These are phyloP conservation scores for Fraxinus albicans DNA, from an alignment of 305 asterid genomes.

Conservation along the genomic window DNA sequence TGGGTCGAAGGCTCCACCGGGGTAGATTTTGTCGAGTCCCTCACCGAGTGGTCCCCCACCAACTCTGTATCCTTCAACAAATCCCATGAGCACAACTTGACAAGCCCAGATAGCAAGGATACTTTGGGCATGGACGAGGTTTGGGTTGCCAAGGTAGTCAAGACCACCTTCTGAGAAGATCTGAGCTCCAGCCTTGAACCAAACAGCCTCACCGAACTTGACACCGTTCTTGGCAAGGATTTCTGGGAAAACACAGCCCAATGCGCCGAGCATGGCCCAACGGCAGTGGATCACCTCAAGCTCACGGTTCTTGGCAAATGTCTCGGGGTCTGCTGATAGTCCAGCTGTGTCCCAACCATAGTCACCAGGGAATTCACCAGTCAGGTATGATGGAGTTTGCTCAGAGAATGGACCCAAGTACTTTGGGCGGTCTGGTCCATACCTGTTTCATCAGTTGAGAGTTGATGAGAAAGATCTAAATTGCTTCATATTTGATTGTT, in stretches of 20 bases:
- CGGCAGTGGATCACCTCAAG: slow-evolving; percentile 61
- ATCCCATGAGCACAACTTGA: slow-evolving; percentile 84
- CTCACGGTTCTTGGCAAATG: slow-evolving; percentile 85
- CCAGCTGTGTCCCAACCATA: slow-evolving; percentile 99
- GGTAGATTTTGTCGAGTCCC: slow-evolving; percentile 86
- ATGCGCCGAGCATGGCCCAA: slow-evolving; percentile 61
- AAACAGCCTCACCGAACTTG: slow-evolving; percentile 46
- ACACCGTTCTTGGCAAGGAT: slow-evolving; percentile 45
- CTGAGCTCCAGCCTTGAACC: slow-evolving; percentile 69
- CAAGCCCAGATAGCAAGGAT: slow-evolving; percentile 82
- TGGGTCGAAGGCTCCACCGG: slow-evolving; percentile 91
- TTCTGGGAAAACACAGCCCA: slow-evolving; percentile 53
- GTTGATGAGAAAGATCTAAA: neutral
- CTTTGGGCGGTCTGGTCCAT: slow-evolving; percentile 86
- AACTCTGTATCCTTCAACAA: slow-evolving; percentile 78
- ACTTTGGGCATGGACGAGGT: slow-evolving; percentile 81
- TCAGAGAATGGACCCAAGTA: slow-evolving; percentile 95
- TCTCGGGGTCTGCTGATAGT: slow-evolving; percentile 90
- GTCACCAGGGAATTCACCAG: slow-evolving; percentile 94
- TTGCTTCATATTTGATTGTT: neutral
- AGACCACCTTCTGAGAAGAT: slow-evolving; percentile 91
- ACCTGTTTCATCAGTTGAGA: slow-evolving; percentile 40
- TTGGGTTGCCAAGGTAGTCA: slow-evolving; percentile 87
- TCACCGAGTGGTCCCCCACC: slow-evolving; percentile 92
- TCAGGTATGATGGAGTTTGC: slow-evolving; percentile 90